These are phyloP conservation scores for Lomentospora prolificans DNA, from an alignment of 2,329 filamentous ascomycete genomes.

Conservation along the genomic window DNA sequence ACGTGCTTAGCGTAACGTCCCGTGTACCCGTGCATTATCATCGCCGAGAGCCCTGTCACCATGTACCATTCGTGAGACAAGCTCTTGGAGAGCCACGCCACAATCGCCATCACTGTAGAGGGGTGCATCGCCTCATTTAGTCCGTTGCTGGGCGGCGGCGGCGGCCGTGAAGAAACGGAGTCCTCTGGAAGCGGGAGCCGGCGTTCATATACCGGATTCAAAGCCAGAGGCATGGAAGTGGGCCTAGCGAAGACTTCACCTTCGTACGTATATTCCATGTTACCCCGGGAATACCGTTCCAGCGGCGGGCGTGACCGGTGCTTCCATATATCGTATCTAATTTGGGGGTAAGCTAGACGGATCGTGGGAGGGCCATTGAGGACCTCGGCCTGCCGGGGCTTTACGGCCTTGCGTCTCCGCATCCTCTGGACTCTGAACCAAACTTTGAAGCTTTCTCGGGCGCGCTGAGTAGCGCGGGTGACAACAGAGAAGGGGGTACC, in stretches of 20 bases:
- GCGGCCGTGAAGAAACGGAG: background rate
- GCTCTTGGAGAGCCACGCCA: constrained; percentile 10
- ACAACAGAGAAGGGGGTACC: background rate
- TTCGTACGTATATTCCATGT: background rate
- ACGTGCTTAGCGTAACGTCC: constrained; percentile 21
- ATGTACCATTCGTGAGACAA: constrained; percentile 36
- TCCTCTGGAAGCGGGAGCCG: background rate
- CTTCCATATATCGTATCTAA: background rate
- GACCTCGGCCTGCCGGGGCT: background rate
- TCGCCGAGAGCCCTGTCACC: constrained; percentile 33
- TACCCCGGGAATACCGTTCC: background rate
- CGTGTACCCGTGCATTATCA: constrained; percentile 32
- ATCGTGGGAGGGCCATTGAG: background rate
- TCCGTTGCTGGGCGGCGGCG: background rate
- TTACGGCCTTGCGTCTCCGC: background rate
- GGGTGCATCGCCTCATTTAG: background rate
- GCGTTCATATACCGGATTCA: background rate
- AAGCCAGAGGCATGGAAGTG: background rate
- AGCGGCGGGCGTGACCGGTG: background rate
- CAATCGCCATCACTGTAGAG: background rate
- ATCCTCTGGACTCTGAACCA: background rate
- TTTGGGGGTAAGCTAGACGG: background rate
- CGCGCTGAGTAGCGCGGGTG: background rate
- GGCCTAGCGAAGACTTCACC: background rate
- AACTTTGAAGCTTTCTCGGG: background rate